Evolutionary conservation across 148 eudicot species (phyloP).

Genomic region (Cornus suecica): DNA sequence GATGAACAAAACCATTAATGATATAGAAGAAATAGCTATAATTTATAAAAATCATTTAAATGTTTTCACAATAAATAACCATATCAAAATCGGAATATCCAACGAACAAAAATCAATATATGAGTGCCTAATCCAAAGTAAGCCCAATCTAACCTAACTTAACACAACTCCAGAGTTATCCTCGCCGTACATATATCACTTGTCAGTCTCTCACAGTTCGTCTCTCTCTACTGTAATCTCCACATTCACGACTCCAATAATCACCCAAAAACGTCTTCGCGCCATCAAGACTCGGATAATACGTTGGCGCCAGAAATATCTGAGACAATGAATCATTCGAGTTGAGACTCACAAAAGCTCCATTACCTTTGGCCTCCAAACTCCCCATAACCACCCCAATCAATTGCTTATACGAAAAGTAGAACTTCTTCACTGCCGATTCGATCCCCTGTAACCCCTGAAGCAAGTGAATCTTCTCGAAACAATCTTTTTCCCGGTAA

Average conservation of each 20-base stretch:
- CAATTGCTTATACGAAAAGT: constrained; percentile 60
- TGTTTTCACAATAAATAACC: too few relatives aligned
- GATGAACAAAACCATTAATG: too few relatives aligned
- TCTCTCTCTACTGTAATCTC: constrained; percentile 4
- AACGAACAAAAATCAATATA: background rate
- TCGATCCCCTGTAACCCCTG: constrained; percentile 79
- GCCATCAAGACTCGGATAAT: constrained; percentile 84
- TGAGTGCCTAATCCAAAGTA: background rate
- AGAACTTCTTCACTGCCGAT: constrained; percentile 62
- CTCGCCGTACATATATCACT: background rate
- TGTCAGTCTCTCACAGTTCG: background rate
- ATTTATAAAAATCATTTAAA: too few relatives aligned
- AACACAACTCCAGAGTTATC: too few relatives aligned
- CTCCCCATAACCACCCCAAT: constrained; percentile 65
- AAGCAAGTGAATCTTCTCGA: constrained; percentile 55
- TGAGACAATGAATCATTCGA: constrained; percentile 49
- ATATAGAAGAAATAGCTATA: too few relatives aligned
- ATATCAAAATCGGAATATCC: too few relatives aligned
- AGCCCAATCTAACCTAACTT: background rate
- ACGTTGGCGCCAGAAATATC: constrained; percentile 70
- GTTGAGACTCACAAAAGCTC: constrained; percentile 21
- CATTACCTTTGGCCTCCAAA: constrained; percentile 53
- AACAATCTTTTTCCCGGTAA: constrained; percentile 40
- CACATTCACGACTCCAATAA: constrained; percentile 44
- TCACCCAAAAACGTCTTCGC: constrained; percentile 84